phyloP scores from a whole-genome alignment of 2,329 filamentous ascomycete species.

The Alternaria alternata region DNA sequence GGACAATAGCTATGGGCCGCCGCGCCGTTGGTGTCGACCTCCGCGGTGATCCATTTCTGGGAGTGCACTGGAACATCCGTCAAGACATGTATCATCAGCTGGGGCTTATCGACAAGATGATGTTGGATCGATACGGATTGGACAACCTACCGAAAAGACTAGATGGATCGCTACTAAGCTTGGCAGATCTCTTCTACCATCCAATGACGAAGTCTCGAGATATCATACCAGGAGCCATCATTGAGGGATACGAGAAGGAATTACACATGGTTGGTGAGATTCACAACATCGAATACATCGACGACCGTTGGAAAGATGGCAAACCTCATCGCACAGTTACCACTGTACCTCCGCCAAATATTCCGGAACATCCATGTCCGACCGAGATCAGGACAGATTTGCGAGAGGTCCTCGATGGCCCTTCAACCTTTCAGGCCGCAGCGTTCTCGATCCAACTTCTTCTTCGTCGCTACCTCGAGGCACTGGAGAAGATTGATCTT shows the following conservation, averaged over 20 bases:
- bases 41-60: constrained; percentile 27
- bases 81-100: constrained; percentile 29
- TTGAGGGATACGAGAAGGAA: constrained; percentile 22
- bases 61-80: constrained; percentile 31
- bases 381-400: constrained; percentile 24
- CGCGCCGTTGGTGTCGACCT: constrained; percentile 25
- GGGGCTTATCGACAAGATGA: constrained; percentile 29
- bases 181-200: constrained; percentile 23
- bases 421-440: constrained; percentile 25
- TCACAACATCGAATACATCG: constrained; percentile 26
- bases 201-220: constrained; percentile 13
- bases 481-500: constrained; percentile 23
- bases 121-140: constrained; percentile 22
- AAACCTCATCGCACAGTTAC: constrained; percentile 25
- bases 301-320: constrained; percentile 27
- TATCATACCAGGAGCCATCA: constrained; percentile 25
- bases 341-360: constrained; percentile 15
- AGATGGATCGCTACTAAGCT: constrained; percentile 22
- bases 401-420: constrained; percentile 25
- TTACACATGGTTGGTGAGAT: constrained; percentile 22
- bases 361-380: constrained; percentile 12
- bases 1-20: constrained; percentile 23
- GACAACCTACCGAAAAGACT: constrained; percentile 18
- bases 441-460: constrained; percentile 23
- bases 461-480: constrained; percentile 26